Evolutionary conservation across 768 basidiomycete species (phyloP).

Genomic region (Lanmaoa pseudosensibilis): DNA sequence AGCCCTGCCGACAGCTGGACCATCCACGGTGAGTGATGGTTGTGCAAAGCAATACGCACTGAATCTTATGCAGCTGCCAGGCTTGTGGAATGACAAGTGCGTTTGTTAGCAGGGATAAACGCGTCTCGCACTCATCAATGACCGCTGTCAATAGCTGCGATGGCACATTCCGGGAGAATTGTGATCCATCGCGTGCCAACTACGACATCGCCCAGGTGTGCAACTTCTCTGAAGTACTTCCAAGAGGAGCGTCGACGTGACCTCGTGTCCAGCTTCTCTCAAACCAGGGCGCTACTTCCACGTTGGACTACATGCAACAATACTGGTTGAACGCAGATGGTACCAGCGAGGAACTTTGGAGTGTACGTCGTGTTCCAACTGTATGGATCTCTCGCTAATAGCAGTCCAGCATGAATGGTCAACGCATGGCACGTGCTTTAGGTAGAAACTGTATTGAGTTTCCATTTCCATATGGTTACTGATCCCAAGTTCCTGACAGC

Average conservation of each 20-base stretch:
- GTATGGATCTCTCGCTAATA: constrained; percentile 2
- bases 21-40: constrained; percentile 57
- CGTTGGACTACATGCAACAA: constrained; percentile 58
- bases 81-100: constrained; percentile 68
- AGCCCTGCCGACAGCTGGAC: constrained; percentile 73
- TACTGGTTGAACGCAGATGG: constrained; percentile 66
- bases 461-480: not conserved
- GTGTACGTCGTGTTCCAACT: constrained; percentile 40
- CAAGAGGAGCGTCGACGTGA: not conserved
- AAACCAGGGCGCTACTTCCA: constrained; percentile 56
- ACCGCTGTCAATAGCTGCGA: constrained; percentile 49
- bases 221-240: not conserved
- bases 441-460: constrained; percentile 12
- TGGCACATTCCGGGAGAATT: constrained; percentile 35
- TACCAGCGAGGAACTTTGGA: constrained; percentile 65
- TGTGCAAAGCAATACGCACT: not conserved
- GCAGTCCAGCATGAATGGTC: constrained; percentile 62
- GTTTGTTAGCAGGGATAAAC: constrained; percentile 15
- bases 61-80: constrained; percentile 31
- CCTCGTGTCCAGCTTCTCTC: constrained; percentile 47
- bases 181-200: constrained; percentile 41
- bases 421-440: constrained; percentile 60
- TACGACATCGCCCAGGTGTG: constrained; percentile 47
- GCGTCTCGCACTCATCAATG: not conserved
- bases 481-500: constrained; percentile 34